Percentiles rank a stretch among this genome's conserved stretches.
These are phyloP conservation scores for Stylonectria norvegica DNA, from an alignment of 2,329 filamentous ascomycete genomes.

Conservation along the genomic window DNA sequence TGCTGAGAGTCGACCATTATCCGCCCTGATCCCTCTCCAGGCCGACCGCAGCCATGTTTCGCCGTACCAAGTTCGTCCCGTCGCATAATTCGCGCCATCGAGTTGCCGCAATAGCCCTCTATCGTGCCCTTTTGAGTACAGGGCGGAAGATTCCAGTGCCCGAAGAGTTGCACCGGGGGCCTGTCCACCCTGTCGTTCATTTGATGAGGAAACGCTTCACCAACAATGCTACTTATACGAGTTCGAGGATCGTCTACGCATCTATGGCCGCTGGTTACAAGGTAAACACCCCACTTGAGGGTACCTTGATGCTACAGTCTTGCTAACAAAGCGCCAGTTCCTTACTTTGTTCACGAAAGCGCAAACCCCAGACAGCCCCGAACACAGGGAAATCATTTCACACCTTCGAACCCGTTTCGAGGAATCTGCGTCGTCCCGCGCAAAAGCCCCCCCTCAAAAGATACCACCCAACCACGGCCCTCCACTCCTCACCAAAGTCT, in stretches of 20 bases:
- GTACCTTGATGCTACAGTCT: neutral
- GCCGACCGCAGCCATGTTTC: slow-evolving; percentile 23
- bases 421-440: slow-evolving; percentile 20
- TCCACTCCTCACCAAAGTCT: slow-evolving; percentile 33
- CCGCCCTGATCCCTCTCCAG: neutral
- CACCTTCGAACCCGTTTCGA: slow-evolving; percentile 36
- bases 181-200: slow-evolving; percentile 47
- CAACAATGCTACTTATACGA: slow-evolving; percentile 56
- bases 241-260: slow-evolving; percentile 56
- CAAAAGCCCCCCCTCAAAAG: slow-evolving; percentile 11
- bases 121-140: slow-evolving; percentile 63
- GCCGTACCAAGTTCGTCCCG: slow-evolving; percentile 42
- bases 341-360: slow-evolving; percentile 40
- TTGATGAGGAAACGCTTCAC: slow-evolving; percentile 61
- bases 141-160: slow-evolving; percentile 52
- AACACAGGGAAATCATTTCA: slow-evolving; percentile 40
- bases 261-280: slow-evolving; percentile 68
- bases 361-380: slow-evolving; percentile 34
- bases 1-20: slow-evolving; percentile 9
- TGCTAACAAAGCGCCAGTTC: slow-evolving; percentile 37
- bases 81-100: slow-evolving; percentile 52
- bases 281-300: slow-evolving; percentile 32
- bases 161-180: slow-evolving; percentile 34
- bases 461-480: slow-evolving; percentile 12
- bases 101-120: slow-evolving; percentile 63